Evolutionary conservation across 257 asterid genomes (phyloP).

Genomic region (Nicotiana benthamiana): DNA sequence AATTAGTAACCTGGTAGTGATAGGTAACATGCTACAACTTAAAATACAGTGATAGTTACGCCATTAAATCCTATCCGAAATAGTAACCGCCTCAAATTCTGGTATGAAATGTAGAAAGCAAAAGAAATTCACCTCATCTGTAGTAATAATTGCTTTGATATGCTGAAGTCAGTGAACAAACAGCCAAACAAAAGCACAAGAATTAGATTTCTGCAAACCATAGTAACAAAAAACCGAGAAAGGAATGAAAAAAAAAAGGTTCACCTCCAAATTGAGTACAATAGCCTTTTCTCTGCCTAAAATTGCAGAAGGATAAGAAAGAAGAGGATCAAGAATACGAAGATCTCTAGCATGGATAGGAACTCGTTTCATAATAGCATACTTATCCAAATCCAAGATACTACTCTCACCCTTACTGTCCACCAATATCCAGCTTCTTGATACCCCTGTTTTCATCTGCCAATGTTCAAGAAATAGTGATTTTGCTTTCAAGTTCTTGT

Average conservation of each 20-base stretch:
- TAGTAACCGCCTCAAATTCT: background rate
- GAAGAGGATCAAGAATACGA: constrained; percentile 73
- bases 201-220: background rate
- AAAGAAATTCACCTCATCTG: constrained; percentile 53
- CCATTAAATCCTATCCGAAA: background rate
- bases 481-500: background rate
- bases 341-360: constrained; percentile 82
- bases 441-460: constrained; percentile 54
- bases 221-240: background rate
- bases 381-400: constrained; percentile 73
- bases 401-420: constrained; percentile 52
- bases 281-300: constrained; percentile 75
- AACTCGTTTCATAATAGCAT: constrained; percentile 62
- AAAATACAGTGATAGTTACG: background rate
- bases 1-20: background rate
- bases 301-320: constrained; percentile 89
- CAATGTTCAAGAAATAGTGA: constrained; percentile 3
- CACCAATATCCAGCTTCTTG: constrained; percentile 63
- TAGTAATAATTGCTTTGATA: constrained; percentile 84
- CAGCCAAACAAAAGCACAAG: background rate
- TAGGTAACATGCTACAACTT: background rate
- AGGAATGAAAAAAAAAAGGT: background rate
- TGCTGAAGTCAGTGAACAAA: constrained; percentile 41
- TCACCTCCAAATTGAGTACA: constrained; percentile 83
- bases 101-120: background rate